Base-by-base conservation (phyloP, 139 green algal genomes). In the Gonium pectorale region DNA sequence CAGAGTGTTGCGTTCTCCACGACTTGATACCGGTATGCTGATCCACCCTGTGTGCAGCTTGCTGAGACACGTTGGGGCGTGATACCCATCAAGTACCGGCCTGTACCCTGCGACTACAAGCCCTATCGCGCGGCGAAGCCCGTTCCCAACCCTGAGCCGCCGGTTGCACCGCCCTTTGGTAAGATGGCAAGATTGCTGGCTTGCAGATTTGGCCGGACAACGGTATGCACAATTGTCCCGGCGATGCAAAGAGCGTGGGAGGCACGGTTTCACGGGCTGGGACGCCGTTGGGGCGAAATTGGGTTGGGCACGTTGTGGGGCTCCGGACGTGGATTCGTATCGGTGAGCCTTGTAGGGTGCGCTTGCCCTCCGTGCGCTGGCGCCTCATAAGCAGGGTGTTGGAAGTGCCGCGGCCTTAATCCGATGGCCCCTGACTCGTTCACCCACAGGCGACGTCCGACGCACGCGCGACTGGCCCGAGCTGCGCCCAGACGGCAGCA, bases 401-500 rank as follows among this genome's bases (percentile, higher is more conserved):
- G n/a, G n/a, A n/a, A n/a, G n/a, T n/a, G n/a, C n/a, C n/a, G n/a
- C n/a, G n/a, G 26, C 13, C 59, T 21, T 37, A 19, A 33, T 37
- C 26, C 27, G 27, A 9, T 13, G 11, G 17, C 24, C 59, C n/a
- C 17, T 22, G 26, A 7, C n/a, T 43, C 66, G 33, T 72, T 19
- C 24, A 49, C 3, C 60, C 44, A 35, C 66, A 86, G 68, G 64
- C 19, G 51, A 40, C 13, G 1, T 19, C 37, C 41, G 51, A 2
- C 26, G 21, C 2, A 43, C 56, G 3, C 56, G 82, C 1, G 82
- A 87, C 62, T 87, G 82, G 82, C 82, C 82, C 46, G 82, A 87
- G 68, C 49, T 33, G 41, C 6, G 19, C 5, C 15, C 35, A 0
- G 54, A 81, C 73, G 9, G 49, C 49, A 67, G 2, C 41, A 41